Conservation (phyloP, 176 grass and related monocot species). For the Oryza longistaminata region DNA sequence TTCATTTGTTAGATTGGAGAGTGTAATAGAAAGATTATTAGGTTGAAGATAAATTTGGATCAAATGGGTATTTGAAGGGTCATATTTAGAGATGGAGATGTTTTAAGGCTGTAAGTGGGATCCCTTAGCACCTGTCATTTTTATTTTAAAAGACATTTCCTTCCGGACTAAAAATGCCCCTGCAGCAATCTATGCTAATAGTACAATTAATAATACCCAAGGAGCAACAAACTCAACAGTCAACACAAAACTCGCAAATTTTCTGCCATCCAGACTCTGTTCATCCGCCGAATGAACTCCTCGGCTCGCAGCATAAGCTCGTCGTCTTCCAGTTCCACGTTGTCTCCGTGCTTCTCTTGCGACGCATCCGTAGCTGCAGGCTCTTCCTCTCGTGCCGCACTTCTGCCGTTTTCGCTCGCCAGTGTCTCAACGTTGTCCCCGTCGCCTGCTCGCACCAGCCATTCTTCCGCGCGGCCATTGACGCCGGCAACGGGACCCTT, state of each 20-base stretch:
- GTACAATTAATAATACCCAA: no score
- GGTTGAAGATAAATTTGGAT: no score
- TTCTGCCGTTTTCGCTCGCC: background rate
- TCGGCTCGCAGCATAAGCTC: conserved; percentile 54
- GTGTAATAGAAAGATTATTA: no score
- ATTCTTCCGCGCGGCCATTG: background rate
- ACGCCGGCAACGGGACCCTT: background rate
- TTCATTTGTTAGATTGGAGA: no score
- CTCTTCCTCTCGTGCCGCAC: background rate
- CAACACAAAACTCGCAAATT: background rate
- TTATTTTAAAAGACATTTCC: no score
- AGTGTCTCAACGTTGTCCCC: background rate
- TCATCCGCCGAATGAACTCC: conserved; percentile 84
- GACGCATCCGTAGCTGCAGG: background rate
- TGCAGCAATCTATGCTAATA: no score
- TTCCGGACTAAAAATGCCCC: no score
- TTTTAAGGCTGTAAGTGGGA: no score
- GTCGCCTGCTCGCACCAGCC: background rate
- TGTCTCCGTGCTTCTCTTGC: background rate
- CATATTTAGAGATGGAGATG: no score
- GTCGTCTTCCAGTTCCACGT: conserved; percentile 27
- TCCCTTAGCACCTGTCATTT: no score
- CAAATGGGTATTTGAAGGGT: no score
- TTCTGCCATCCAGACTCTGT: conserved; percentile 56
- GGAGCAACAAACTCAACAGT: background rate